Evolutionary conservation across 371 early-diverging fungal species (phyloP).

Genomic region (Mucor irregularis): DNA sequence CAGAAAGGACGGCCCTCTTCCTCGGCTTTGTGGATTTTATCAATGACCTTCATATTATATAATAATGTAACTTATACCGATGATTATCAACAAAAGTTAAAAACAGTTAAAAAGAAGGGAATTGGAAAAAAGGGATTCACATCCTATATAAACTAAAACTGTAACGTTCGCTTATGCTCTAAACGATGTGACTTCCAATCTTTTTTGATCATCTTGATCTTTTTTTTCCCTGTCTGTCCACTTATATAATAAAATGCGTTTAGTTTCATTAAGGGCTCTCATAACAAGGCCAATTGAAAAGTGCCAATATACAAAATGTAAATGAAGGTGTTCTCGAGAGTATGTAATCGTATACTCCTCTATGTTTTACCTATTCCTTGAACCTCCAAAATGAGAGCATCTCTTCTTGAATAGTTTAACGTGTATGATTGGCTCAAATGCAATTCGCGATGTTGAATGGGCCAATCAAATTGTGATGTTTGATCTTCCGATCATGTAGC

Average conservation of each 20-base stretch:
- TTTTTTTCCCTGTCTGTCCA: not conserved
- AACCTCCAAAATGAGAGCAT: no score
- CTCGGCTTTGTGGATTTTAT: slow-evolving; percentile 72
- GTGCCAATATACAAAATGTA: no score
- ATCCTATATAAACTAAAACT: slow-evolving; percentile 8
- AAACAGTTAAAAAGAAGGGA: slow-evolving; percentile 5
- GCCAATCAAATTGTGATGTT: not conserved
- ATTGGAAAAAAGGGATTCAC: not conserved
- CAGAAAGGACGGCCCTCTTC: slow-evolving; percentile 74
- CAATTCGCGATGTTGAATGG: slow-evolving; percentile 4
- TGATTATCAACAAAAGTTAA: slow-evolving; percentile 2
- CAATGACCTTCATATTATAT: slow-evolving; percentile 69
- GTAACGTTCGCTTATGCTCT: not conserved
- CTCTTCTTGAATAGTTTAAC: not conserved
- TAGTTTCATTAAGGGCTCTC: no score
- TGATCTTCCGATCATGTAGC: not conserved
- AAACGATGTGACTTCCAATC: slow-evolving; percentile 13
- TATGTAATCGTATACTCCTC: no score
- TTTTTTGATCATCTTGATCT: slow-evolving; percentile 17
- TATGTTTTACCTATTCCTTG: no score
- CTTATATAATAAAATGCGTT: no score
- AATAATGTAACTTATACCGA: not conserved
- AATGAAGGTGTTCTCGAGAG: no score
- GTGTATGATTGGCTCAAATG: slow-evolving; percentile 2
- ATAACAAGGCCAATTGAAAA: not conserved